Evolutionary conservation across 2,329 filamentous ascomycete species (phyloP), one percentile per base, ranked within the genome.

Genomic region (Fusarium caatingaense): DNA sequence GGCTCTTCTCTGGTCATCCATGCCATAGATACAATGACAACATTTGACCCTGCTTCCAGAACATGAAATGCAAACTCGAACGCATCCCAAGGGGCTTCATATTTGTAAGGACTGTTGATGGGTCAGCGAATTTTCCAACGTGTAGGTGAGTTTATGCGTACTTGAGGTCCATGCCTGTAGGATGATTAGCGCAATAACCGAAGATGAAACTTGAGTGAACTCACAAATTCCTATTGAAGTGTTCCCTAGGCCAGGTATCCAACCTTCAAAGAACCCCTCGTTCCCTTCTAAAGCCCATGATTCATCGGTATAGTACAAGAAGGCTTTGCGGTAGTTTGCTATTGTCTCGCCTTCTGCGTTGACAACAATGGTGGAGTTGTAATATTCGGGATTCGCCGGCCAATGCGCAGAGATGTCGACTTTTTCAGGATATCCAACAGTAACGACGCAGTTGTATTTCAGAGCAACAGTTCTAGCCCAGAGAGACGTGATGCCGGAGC

Each of bases 1-100:
- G 78, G 83, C 72, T 83, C 85, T 65, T 83, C 88, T 58, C 77
- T 82, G 3, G 91, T 93, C 32, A 92, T 82, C 92, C 92, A 95
- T 0, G 93, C 92, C 92, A 94, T 94, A 6, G 87, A 88, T 0
- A 95, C 71, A 34, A 94, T 87, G 3, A 93, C 88, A 0, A 94
- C 67, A 16, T 89, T 88, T 0, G 90, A 86, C 0, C 84, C 74
- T 0, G 80, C 79, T 3, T 87, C 79, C 0, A 93, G 76, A 8
- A 90, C 81, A 45, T 92, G 88, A 25, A 81, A 85, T 0, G 84
- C 85, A 16, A 83, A 83, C 56, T 85, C 81, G 27, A 80, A 83
- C 0, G 69, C 72, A 8, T 78, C 32, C 81, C 81, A 83, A 0
- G 81, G 79, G 0, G 80, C 78, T 18, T 82, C 70, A 12, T 80